phyloP scores from a whole-genome alignment of 768 basidiomycete genomes.

The Tylopilus sp. region DNA sequence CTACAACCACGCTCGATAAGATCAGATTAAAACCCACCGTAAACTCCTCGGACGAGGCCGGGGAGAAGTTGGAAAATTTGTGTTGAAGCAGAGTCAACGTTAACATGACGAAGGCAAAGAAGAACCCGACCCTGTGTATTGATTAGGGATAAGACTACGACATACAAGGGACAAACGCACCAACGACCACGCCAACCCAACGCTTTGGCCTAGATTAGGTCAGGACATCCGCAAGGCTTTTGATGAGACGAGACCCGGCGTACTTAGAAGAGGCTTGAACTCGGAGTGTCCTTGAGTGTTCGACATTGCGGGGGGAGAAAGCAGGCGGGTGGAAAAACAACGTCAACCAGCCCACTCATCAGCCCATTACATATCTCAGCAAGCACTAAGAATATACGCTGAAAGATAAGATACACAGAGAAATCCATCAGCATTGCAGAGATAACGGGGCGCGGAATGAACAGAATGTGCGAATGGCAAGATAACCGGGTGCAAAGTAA shows the following conservation, averaged over 20 bases:
- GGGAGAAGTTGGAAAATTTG: conserved; percentile 33
- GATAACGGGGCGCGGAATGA: neutral
- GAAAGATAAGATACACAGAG: neutral
- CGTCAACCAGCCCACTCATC: neutral
- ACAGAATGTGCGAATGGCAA: neutral
- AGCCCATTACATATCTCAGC: neutral
- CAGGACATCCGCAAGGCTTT: neutral
- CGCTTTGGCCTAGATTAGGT: conserved; percentile 17
- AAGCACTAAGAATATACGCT: neutral
- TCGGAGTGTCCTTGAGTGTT: conserved; percentile 23
- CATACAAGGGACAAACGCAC: conserved; percentile 22
- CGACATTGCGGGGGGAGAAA: neutral
- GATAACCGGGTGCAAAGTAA: neutral
- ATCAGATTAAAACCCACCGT: conserved; percentile 29
- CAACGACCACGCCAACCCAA: conserved; percentile 49
- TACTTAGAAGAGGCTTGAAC: conserved; percentile 31
- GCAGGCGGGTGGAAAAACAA: neutral
- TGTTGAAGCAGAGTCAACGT: conserved; percentile 43
- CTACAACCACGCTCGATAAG: neutral
- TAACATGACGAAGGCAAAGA: conserved; percentile 48
- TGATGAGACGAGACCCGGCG: neutral
- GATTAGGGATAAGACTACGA: neutral
- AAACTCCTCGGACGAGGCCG: conserved; percentile 46
- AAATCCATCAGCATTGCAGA: neutral
- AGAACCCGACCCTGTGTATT: conserved; percentile 42